These are phyloP conservation scores for Peronospora farinosa DNA, from an alignment of 352 stramenopile species.

Conservation along the genomic window DNA sequence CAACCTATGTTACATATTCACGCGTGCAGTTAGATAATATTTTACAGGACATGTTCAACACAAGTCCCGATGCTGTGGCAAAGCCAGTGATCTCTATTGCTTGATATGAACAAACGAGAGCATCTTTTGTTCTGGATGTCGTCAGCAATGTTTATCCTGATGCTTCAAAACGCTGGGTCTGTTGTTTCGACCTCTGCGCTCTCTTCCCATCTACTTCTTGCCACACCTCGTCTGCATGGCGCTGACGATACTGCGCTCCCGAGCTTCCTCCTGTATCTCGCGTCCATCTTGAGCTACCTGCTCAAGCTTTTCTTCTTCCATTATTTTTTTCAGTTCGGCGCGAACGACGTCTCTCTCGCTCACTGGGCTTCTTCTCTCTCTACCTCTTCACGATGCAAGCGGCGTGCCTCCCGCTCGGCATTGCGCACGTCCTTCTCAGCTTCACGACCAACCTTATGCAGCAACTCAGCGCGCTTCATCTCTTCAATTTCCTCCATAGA, in stretches of 20 bases:
- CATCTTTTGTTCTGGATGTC: no score
- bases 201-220: conserved; percentile 20
- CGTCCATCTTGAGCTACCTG: conserved; percentile 33
- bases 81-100: conserved; percentile 17
- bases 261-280: conserved; percentile 45
- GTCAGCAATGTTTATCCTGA: neutral
- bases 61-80: neutral
- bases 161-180: conserved; percentile 1
- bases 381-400: conserved; percentile 44
- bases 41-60: no score
- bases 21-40: no score
- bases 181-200: conserved; percentile 4
- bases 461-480: conserved; percentile 58
- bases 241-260: conserved; percentile 47
- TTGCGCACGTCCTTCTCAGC: conserved; percentile 52
- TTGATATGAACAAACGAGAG: neutral
- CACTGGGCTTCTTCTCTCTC: conserved; percentile 47
- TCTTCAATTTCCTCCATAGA: conserved; percentile 61
- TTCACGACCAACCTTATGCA: conserved; percentile 61
- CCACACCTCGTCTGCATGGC: conserved; percentile 27
- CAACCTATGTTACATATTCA: no score
- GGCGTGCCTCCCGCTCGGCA: conserved; percentile 43
- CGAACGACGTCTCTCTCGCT: conserved; percentile 50
- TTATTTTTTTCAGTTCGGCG: conserved; percentile 61
- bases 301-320: conserved; percentile 42